Base-by-base conservation (phyloP, 768 basidiomycete species). In the Cyclocybe aegerita region DNA sequence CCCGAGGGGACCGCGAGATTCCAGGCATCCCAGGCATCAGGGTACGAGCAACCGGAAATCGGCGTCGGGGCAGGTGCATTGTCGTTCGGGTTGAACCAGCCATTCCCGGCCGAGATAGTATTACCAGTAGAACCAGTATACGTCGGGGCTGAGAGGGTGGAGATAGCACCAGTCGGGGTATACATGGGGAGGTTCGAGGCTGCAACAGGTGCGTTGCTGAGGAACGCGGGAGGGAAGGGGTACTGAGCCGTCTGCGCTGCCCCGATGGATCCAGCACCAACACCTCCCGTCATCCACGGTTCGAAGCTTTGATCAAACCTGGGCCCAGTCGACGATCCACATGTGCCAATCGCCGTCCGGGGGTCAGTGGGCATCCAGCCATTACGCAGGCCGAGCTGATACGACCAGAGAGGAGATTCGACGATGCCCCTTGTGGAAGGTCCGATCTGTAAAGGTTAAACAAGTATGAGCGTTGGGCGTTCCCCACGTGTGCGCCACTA, bases 261-360 rank as follows among this genome's bases (percentile, higher is more conserved):
- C 77, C 78, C 50, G 67, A 78, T 47, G 70, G 76, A 47, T 68
- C 85, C 57, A 72, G 85, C 60, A 63, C 71, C 60, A 70, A 76
- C 60, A 35, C 85, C 89, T 35, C 90, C 91, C 34, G 86, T 88
- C 67, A 83, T 80, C 79, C 83, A 89, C 1, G 85, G 52, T 29
- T 77, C 55, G 56, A 85, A 81, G 2, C 74, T 71, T 4, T 77
- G 79, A 47, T 66, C 60, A 52, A 74, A 78, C 6, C 62, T 39
- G 5, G 65, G 59, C 9, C 65, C 67, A 35, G 40, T 31, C 4
- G 67, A 44, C 5, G 71, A 70, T 15, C 81, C 85, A 64, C 93
- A 97, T 38, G 76, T 66, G 65, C 60, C 93, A 17, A 64, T 47
- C 2, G 68, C 91, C n/a, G 73, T 54, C 17, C 74, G 58, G n/a